Evolutionary conservation across 768 basidiomycete species (phyloP), one percentile per base, ranked within the genome.

Genomic region (Pisolithus microcarpus): DNA sequence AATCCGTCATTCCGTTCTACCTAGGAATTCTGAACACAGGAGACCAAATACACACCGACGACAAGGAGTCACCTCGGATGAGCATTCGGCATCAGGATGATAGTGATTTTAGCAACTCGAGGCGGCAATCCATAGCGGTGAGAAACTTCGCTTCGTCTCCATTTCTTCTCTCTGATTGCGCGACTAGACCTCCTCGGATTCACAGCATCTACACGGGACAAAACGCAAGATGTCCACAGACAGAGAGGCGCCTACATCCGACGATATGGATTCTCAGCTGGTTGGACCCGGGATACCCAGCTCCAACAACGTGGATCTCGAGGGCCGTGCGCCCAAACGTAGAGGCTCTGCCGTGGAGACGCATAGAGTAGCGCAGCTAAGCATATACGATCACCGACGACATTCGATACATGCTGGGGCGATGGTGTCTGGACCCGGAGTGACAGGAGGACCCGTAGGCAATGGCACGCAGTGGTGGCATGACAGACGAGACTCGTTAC

Each of bases 181-280:
- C 3, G 28, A 40, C 46, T 56, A 67, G 65, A 69, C 58, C 30
- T 67, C 65, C 39, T 67, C 71, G 46, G 73, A 75, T 57, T 67
- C 72, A 34, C 70, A 73, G 19, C 62, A 70, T 9, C 65, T 72
- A 1, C 81, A 82, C 60, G 87, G 87, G 48, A 82, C 80, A 52
- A 91, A 91, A 66, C 79, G 90, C 58, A 92, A 92, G 71, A 84
- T 89, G 75, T 89, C 88, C 21, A 72, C 75, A 56, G 87, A 87
- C 73, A 75, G 79, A 50, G 70, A 70, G 47, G 65, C 65, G 23
- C 70, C 78, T 19, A 70, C 77, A 28, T 75, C 75, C 44, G 82
- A 84, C 57, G 86, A 87, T 57, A 68, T 77, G 45, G 87, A 87
- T 60, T 69, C 81, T 5, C 81, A 82, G 54, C 72, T 89, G 47